phyloP scores from a whole-genome alignment of 2,329 filamentous ascomycete species.

The Biscogniauxia mediterranea region DNA sequence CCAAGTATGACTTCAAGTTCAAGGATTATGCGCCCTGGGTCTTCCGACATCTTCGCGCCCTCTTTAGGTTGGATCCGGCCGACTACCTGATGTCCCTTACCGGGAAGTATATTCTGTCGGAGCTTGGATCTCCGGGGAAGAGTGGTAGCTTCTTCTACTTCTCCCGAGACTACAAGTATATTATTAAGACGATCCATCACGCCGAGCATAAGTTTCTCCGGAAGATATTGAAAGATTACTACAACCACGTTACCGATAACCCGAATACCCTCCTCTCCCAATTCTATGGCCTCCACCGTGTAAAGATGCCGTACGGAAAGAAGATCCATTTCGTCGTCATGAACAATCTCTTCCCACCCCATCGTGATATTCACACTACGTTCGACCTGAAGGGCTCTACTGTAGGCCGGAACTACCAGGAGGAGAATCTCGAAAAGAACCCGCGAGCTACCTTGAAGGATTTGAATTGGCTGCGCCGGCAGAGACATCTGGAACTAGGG shows the following conservation, averaged over 20 bases:
- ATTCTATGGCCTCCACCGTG: conserved; percentile 94
- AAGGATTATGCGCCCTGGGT: conserved; percentile 99
- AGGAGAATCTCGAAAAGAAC: conserved; percentile 84
- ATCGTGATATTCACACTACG: conserved; percentile 94
- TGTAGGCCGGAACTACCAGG: conserved; percentile 84
- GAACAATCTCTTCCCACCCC: conserved; percentile 98
- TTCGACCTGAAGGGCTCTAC: conserved; percentile 98
- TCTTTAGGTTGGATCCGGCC: conserved; percentile 89
- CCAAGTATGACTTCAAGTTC: conserved; percentile 99
- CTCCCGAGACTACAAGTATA: conserved; percentile 98
- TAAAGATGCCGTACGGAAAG: conserved; percentile 96
- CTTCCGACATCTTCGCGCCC: conserved; percentile 84
- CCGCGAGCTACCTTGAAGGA: conserved; percentile 93
- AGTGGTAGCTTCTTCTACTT: conserved; percentile 99
- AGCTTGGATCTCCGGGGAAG: conserved; percentile 94
- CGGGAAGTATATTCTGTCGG: conserved; percentile 97
- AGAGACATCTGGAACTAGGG: conserved; percentile 83
- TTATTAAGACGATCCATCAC: conserved; percentile 99
- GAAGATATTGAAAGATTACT: conserved; percentile 87
- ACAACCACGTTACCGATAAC: conserved; percentile 86
- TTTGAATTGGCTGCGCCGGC: conserved; percentile 88
- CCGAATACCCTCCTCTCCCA: conserved; percentile 96
- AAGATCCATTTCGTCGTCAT: conserved; percentile 99
- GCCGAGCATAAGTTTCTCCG: conserved; percentile 85
- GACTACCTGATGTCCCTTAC: conserved; percentile 98